Percentiles rank a stretch among this genome's conserved stretches.
phyloP scores from a whole-genome alignment of 106 monocot species.

The Ottelia alismoides region DNA sequence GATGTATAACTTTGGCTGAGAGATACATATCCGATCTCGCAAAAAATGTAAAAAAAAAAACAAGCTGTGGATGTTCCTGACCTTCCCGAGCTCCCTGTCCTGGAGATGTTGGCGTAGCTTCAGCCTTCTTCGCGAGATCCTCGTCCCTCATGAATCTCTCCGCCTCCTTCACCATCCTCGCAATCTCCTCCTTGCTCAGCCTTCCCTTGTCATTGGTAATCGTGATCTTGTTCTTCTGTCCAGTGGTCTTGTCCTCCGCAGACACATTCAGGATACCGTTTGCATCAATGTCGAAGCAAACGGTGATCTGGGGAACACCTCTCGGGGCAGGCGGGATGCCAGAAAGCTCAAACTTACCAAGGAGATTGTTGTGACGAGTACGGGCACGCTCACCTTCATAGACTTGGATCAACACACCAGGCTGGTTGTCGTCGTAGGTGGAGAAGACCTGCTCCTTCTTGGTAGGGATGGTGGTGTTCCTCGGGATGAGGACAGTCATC shows the following conservation, averaged over 20 bases:
- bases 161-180: constrained; percentile 4
- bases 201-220: constrained; percentile 9
- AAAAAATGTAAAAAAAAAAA: no score
- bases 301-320: constrained; percentile 43
- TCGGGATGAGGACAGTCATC: constrained; percentile 4
- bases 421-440: constrained; percentile 47
- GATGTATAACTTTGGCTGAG: no score
- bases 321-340: constrained; percentile 53
- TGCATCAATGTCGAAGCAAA: constrained; percentile 58
- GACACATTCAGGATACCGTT: constrained; percentile 62
- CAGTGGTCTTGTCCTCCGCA: constrained; percentile 46
- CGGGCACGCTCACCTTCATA: constrained; percentile 25
- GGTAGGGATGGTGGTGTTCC: constrained; percentile 56
- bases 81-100: no score
- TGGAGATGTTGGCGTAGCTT: no score
- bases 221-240: constrained; percentile 17
- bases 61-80: no score
- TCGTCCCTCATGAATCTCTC: constrained; percentile 38
- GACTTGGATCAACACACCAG: constrained; percentile 41
- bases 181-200: constrained; percentile 11
- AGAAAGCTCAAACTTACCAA: constrained; percentile 53
- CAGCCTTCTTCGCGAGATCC: no score
- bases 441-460: constrained; percentile 54
- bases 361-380: constrained; percentile 6
- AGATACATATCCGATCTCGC: no score